Percentiles rank a stretch among this genome's conserved stretches.
Evolutionary conservation across 1,284 basidiomycete species (phyloP).

Genomic region (Ustilago loliicola): DNA sequence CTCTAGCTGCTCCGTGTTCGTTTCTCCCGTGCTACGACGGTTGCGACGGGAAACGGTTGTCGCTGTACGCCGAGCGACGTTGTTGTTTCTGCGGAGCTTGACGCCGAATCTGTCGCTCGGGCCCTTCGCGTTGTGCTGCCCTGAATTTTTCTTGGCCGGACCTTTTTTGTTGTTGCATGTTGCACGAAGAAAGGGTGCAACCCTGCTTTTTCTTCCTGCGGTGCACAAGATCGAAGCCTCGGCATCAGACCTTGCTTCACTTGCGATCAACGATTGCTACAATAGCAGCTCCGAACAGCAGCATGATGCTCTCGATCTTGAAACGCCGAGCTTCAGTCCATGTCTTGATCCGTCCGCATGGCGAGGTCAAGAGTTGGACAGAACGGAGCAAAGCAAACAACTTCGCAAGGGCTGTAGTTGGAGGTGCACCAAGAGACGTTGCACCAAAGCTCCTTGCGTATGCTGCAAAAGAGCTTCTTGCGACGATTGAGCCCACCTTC

Average conservation of each 20-base stretch:
- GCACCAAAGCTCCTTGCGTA: constrained; percentile 1
- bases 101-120: constrained; percentile 1
- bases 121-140: not conserved
- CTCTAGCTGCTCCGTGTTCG: not conserved
- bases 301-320: not conserved
- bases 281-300: not conserved
- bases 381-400: not conserved
- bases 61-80: constrained; percentile 5
- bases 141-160: not conserved
- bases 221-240: not conserved
- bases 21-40: not conserved
- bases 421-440: not conserved
- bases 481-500: not conserved
- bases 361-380: not conserved
- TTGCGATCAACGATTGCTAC: too few species aligned
- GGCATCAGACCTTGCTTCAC: not conserved
- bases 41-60: constrained; percentile 4
- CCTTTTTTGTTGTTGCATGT: not conserved
- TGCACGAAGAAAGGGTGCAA: constrained; percentile 4
- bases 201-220: constrained; percentile 1
- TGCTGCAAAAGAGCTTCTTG: not conserved
- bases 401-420: not conserved
- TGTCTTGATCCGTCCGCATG: not conserved
- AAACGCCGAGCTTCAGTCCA: not conserved
- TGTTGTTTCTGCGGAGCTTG: not conserved